Evolutionary conservation across 176 grass and related monocot genomes (phyloP), one percentile per base, ranked within the genome.

Genomic region (Triticum dicoccoides): DNA sequence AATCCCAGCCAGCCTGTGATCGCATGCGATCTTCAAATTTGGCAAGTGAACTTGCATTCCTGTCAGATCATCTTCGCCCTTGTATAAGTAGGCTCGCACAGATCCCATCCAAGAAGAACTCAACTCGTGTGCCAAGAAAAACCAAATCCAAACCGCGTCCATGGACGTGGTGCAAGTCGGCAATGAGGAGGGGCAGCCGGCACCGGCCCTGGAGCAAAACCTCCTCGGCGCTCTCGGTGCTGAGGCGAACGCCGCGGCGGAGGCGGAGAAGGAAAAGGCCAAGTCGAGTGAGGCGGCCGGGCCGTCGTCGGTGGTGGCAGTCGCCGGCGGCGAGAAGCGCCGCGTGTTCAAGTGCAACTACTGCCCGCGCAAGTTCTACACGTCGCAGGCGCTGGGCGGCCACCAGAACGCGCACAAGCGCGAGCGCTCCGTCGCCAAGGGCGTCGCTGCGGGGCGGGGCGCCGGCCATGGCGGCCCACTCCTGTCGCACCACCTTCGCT

Each of bases 361-460:
- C 77, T 98, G 95, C 73, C 88, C 89, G 14, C 85, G 93, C 27
- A 93, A 98, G 80, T 98, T 98, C 93, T 92, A 86, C 89, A 99
- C 97, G 64, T 96, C 94, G 77, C 97, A 99, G 82, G 97, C 97
- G 63, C 89, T 99, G 83, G 97, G 97, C 45, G 97, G 97, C 0
- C 94, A 99, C 87, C 97, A 99, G 84, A 99, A 99, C 86, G 97
- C 92, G 65, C 97, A 99, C 92, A 99, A 99, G 94, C 88, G 94
- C 11, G 94, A 99, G 90, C 86, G 97, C n/a, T 91, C 89, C 41
- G 67, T 98, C 49, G 85, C 89, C 47, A 95, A 92, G 87, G 78
- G 89, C 80, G 88, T 85, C 24, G 86, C 89, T 13, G 86, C 79
- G 0, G 79, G 83, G 20, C 0, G 82, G 38, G 1, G 67, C 77